phyloP scores from a whole-genome alignment of 768 basidiomycete genomes.

The Tremella fuciformis region DNA sequence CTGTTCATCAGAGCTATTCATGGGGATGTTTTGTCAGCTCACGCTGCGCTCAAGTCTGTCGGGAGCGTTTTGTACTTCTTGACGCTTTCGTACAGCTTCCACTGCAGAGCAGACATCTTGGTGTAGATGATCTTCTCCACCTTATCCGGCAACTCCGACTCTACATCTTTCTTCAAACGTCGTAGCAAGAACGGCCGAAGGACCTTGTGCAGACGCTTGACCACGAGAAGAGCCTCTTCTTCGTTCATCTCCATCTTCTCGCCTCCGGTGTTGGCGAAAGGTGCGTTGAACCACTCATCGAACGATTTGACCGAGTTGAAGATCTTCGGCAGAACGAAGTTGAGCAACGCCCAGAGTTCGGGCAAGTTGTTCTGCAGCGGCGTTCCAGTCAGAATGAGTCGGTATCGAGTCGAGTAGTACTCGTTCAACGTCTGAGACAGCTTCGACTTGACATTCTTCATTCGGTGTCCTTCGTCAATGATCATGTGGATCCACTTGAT shows the following conservation, averaged over 20 bases:
- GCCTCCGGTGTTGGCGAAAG: slow-evolving; percentile 90
- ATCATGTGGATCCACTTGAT: slow-evolving; percentile 98
- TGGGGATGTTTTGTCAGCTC: slow-evolving; percentile 12
- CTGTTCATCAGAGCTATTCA: slow-evolving; percentile 10
- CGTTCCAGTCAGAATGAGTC: slow-evolving; percentile 91
- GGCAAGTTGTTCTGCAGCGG: slow-evolving; percentile 61
- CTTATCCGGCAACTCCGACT: slow-evolving; percentile 92
- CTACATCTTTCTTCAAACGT: slow-evolving; percentile 92
- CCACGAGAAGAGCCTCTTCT: slow-evolving; percentile 97
- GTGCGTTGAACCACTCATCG: slow-evolving; percentile 99
- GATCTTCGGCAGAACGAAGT: slow-evolving; percentile 70
- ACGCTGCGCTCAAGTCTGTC: slow-evolving; percentile 62
- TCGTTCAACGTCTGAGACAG: slow-evolving; percentile 83
- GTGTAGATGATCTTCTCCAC: slow-evolving; percentile 97
- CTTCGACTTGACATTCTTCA: slow-evolving; percentile 93
- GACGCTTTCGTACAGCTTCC: slow-evolving; percentile 93
- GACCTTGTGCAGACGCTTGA: slow-evolving; percentile 93
- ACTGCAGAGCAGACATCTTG: slow-evolving; percentile 87
- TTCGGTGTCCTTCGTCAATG: slow-evolving; percentile 95
- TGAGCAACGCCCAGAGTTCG: slow-evolving; percentile 55
- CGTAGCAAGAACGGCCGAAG: slow-evolving; percentile 89
- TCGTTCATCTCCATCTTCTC: slow-evolving; percentile 99
- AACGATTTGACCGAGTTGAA: slow-evolving; percentile 99
- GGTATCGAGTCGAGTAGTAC: slow-evolving; percentile 87
- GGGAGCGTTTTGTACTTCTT: slow-evolving; percentile 88